Base-by-base conservation (phyloP, 768 basidiomycete genomes). In the Trametes cingulata region DNA sequence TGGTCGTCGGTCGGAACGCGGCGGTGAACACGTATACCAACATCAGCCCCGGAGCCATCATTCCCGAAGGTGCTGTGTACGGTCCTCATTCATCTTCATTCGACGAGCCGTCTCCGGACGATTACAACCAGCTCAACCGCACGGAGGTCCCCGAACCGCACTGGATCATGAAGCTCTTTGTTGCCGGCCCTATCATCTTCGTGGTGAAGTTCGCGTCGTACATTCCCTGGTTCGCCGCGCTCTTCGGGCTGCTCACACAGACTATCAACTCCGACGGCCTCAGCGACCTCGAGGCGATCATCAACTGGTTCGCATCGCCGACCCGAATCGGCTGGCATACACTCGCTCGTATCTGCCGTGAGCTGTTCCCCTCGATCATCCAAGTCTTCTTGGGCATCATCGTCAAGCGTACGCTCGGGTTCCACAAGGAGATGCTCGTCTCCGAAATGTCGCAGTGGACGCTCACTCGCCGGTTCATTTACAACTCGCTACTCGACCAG, bases 61-160 rank as follows among this genome's bases (percentile, higher is more conserved):
- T 80, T 43, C 64, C 73, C 2, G 72, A 73, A 40, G 68, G 70
- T 37, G 51, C 72, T 1, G 78, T 80, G 1, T 80, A 77, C 50
- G 80, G 80, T 1, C 80, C 80, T 8, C 80, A 81, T 56, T 73
- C 78, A n/a, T 77, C 77, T 0, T 78, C 78, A 9, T 71, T 74
- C 57, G 78, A 80, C 39, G 46, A 54, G 1, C 75, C 78, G 0
- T 74, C 75, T 4, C 76, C 78, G 0, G 65, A 69, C 25, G 66
- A 70, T 2, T 77, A 73, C 58, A 74, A 76, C 12, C 72, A 73
- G 19, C 78, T 78, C 58, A 80, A 79, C 60, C 72, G 78, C 15
- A 76, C 78, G 15, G 58, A 71, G 29, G 57, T 74, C 9, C 56
- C 63, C 2, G 67, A 75, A 52, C 79, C 78, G 9, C 60, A 69